phyloP scores from a whole-genome alignment of 192 early-diverging fungal species.

The Coemansia javaensis region DNA sequence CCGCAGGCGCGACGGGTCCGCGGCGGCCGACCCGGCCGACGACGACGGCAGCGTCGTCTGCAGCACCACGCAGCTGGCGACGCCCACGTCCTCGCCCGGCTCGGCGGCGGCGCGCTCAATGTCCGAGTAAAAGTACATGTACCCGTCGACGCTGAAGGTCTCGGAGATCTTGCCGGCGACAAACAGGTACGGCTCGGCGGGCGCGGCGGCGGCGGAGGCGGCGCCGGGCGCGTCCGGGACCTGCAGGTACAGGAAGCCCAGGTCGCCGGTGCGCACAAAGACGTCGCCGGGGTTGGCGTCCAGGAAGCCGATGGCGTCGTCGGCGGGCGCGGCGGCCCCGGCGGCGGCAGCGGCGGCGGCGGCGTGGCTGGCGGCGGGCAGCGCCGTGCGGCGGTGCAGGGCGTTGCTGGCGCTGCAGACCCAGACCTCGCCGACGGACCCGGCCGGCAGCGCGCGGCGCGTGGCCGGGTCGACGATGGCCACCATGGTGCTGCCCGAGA shows the following conservation, averaged over 20 bases:
- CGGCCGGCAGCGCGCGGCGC: slow-evolving; percentile 58
- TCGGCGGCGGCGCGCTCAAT: slow-evolving; percentile 70
- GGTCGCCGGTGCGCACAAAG: slow-evolving; percentile 77
- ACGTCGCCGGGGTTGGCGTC: slow-evolving; percentile 55
- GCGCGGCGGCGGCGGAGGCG: no score
- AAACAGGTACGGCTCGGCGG: slow-evolving; percentile 69
- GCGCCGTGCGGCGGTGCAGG: slow-evolving; percentile 18
- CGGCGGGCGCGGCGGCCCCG: slow-evolving; percentile 9
- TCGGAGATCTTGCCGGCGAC: slow-evolving; percentile 70
- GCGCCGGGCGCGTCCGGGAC: slow-evolving; percentile 45
- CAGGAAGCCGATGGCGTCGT: slow-evolving; percentile 39
- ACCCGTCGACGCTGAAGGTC: slow-evolving; percentile 64
- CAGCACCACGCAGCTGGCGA: slow-evolving; percentile 30
- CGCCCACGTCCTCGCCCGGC: slow-evolving; percentile 48
- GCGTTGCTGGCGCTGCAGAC: slow-evolving; percentile 56
- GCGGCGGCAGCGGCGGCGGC: background rate
- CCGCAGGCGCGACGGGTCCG: slow-evolving; percentile 9
- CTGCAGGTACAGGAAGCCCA: slow-evolving; percentile 80
- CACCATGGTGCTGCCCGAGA: slow-evolving; percentile 71
- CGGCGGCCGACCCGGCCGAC: background rate
- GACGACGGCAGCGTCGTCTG: slow-evolving; percentile 26
- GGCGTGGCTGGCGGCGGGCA: slow-evolving; percentile 1
- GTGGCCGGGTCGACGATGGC: slow-evolving; percentile 82
- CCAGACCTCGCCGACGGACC: slow-evolving; percentile 84
- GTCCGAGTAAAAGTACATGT: slow-evolving; percentile 69